A percentile compares a stretch with the other conserved stretches of the same genome.
These are phyloP conservation scores for Pseudogymnoascus sp. DNA, from an alignment of 2,329 filamentous ascomycete genomes.

Conservation along the genomic window DNA sequence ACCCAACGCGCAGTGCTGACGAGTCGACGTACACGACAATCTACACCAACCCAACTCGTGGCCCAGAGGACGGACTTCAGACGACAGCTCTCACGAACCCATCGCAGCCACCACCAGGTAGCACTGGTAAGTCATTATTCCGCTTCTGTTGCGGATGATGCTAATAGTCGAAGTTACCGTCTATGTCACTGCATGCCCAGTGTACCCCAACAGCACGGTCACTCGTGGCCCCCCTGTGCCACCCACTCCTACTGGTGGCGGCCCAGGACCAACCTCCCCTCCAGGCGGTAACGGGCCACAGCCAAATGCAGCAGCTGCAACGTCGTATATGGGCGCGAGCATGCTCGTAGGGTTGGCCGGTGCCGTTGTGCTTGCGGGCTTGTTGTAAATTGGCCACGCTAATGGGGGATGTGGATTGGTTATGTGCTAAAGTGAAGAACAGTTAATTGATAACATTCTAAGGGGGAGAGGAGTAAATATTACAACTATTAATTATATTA, in stretches of 20 bases:
- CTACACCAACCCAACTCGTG: neutral
- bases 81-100: neutral
- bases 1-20: neutral
- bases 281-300: neutral
- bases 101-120: neutral
- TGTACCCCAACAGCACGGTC: neutral
- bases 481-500: constrained; percentile 2
- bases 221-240: neutral
- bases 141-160: neutral
- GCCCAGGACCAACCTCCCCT: neutral
- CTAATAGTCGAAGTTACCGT: neutral
- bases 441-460: constrained; percentile 6
- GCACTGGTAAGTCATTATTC: neutral
- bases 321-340: neutral
- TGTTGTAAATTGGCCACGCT: neutral
- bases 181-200: neutral
- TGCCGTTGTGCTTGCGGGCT: neutral
- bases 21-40: neutral
- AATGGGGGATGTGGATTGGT: neutral
- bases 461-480: neutral
- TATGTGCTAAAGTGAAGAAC: neutral
- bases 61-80: neutral
- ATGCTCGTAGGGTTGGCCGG: neutral
- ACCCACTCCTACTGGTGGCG: neutral
- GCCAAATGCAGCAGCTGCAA: neutral